phyloP scores from a whole-genome alignment of 2,329 filamentous ascomycete genomes.

The Cryphonectria carpinicola region DNA sequence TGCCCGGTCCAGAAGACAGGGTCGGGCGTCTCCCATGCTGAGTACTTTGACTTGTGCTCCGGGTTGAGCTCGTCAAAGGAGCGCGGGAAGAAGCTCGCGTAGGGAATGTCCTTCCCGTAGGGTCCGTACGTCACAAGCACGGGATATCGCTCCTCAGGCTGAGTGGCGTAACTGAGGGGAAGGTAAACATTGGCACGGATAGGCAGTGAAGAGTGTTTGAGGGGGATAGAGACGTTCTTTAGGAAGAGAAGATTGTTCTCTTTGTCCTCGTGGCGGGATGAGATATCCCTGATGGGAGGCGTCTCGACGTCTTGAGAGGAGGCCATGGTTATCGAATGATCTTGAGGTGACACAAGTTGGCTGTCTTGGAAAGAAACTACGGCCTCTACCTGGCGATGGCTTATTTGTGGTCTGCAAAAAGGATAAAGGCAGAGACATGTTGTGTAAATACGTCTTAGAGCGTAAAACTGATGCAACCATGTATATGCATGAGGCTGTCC shows the following conservation, averaged over 20 bases:
- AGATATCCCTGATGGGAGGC: conserved; percentile 31
- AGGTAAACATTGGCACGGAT: conserved; percentile 39
- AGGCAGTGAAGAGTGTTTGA: conserved; percentile 33
- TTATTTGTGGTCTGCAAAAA: not conserved
- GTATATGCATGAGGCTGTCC: conserved; percentile 8
- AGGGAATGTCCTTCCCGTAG: conserved; percentile 74
- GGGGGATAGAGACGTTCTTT: conserved; percentile 37
- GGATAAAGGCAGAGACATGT: not conserved
- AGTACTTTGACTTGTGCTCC: conserved; percentile 56
- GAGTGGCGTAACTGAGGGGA: conserved; percentile 29
- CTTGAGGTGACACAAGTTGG: not conserved
- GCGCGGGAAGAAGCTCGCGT: conserved; percentile 48
- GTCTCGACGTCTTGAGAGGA: conserved; percentile 18
- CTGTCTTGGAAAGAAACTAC: not conserved
- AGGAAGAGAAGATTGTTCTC: conserved; percentile 31
- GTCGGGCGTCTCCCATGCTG: conserved; percentile 63
- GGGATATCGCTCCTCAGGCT: conserved; percentile 46
- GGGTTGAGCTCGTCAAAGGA: conserved; percentile 56
- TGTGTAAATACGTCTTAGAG: not conserved
- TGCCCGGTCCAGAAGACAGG: conserved; percentile 59
- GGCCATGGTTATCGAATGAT: conserved; percentile 12
- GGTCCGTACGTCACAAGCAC: conserved; percentile 74
- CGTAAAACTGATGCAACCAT: not conserved
- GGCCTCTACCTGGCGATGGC: not conserved
- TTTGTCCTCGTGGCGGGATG: conserved; percentile 26